Evolutionary conservation across 805 yeast genomes (phyloP), one percentile per base, ranked within the genome.

Genomic region (Wickerhamiella musiphila): DNA sequence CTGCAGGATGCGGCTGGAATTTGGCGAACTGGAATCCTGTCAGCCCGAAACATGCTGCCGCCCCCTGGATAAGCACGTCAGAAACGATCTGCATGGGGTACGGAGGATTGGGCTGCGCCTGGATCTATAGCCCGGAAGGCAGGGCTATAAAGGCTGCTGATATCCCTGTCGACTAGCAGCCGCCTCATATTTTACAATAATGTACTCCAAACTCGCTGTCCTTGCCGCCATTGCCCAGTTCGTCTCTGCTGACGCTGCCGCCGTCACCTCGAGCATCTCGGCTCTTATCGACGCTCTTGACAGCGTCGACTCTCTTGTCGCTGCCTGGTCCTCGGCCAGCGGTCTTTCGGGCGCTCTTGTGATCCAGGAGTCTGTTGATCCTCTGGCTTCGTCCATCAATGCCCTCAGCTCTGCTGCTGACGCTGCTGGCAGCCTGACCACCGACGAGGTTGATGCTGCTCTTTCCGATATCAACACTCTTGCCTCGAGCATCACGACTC

Each of bases 281-380:
- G 20, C 22, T 7, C 19, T 23, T 18, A 17, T 28, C 4, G n/a
- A 12, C 3, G 30, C 23, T 10, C 23, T 28, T 10, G n/a, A 14
- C n/a, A 9, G 18, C 14, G n/a, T 11, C 14, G n/a, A 35, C 5
- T 16, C 32, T 32, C 18, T 17, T 3, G 43, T 45, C 19, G 2
- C 9, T 17, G 22, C 26, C 29, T 42, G 40, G 41, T 11, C 19
- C 33, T 26, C 37, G 4, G 38, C 31, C 12, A 35, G 32, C n/a
- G 53, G 54, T 23, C 37, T 49, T 7, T 17, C 12, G 13, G 54
- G 50, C 24, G 54, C 53, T 16, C 40, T 49, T 12, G 36, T 34
- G 20, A 48, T 50, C 37, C 54, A 50, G 47, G 26, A 26, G 20
- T 23, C 36, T 18, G 43, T 41, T 41, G 35, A 37, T 13, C 34